These are phyloP conservation scores for Chlorella sp. DNA, from an alignment of 139 green algal species.

Conservation along the genomic window DNA sequence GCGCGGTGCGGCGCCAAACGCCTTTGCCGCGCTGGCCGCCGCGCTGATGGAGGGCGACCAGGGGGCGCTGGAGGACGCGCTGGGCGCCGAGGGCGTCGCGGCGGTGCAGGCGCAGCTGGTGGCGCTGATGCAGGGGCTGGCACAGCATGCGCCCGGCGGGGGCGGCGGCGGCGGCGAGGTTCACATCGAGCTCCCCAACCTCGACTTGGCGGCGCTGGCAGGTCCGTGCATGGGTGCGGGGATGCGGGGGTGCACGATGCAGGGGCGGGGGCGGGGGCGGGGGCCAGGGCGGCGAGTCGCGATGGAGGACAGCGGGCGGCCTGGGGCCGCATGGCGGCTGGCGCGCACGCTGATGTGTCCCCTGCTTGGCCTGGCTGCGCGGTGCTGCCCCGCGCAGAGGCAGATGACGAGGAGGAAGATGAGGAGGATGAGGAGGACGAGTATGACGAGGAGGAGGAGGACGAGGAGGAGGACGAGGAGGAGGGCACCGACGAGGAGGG, in stretches of 20 bases:
- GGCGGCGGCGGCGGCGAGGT: no score
- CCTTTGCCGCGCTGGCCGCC: no score
- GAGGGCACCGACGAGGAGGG: conserved; percentile 9
- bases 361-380: not conserved
- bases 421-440: not conserved
- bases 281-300: not conserved
- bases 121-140: not conserved
- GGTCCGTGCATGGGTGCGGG: no score
- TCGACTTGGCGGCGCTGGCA: no score
- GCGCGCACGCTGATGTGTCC: not conserved
- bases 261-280: not conserved
- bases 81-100: not conserved
- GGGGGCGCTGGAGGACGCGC: not conserved
- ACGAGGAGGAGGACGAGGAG: not conserved
- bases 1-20: no score
- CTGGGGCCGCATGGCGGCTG: not conserved
- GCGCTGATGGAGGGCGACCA: conserved; percentile 5
- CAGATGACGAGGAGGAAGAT: conserved; percentile 3
- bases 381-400: not conserved
- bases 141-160: no score
- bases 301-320: not conserved
- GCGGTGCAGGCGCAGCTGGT: conserved; percentile 6
- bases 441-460: not conserved
- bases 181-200: no score
- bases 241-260: not conserved